These are phyloP conservation scores for Thuidium tamariscinum DNA, from an alignment of 225 moss, liverwort and hornwort genomes.

Conservation along the genomic window DNA sequence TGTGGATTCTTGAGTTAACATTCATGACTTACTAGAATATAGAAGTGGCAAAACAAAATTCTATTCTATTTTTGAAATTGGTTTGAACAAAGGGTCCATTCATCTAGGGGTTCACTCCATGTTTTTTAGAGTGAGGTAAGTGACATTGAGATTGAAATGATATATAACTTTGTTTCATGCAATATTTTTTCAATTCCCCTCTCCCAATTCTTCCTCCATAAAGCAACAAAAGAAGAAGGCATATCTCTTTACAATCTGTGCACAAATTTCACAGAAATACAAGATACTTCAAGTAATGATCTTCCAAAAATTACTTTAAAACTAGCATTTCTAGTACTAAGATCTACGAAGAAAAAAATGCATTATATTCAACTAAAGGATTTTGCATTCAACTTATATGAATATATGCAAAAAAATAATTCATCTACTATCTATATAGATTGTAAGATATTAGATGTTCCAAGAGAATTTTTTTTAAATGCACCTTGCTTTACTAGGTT, in stretches of 20 bases:
- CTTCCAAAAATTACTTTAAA: background rate
- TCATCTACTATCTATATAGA: background rate
- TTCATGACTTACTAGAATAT: accelerated
- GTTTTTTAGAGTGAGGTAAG: background rate
- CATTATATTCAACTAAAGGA: background rate
- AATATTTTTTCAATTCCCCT: background rate
- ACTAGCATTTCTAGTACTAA: background rate
- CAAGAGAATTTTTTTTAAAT: background rate
- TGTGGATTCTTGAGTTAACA: accelerated
- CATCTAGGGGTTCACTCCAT: background rate
- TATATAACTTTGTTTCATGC: background rate
- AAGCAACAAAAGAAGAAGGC: background rate
- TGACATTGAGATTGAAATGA: background rate
- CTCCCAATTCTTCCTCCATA: background rate
- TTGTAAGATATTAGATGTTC: background rate
- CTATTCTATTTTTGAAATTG: accelerated
- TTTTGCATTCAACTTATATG: background rate
- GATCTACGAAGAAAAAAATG: background rate
- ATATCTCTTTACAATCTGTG: background rate
- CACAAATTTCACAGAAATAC: background rate
- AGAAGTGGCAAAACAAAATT: background rate
- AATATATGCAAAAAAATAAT: background rate
- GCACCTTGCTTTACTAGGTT: background rate
- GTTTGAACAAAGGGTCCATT: background rate
- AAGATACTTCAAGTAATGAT: background rate